Evolutionary conservation across 352 stramenopile species (phyloP).

Genomic region (Pythium dissotocum): DNA sequence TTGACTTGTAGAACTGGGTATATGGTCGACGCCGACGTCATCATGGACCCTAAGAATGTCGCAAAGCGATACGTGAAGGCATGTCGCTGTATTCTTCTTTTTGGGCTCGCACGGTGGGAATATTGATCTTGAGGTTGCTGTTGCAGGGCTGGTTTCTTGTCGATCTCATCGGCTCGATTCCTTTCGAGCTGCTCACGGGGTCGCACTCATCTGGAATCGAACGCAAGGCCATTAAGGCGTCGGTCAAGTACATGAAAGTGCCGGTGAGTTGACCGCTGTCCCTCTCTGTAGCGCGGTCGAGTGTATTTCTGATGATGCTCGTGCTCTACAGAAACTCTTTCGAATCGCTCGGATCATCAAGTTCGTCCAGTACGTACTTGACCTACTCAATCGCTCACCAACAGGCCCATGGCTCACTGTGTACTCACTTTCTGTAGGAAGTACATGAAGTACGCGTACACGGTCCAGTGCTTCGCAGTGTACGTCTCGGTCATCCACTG

Average conservation of each 20-base stretch:
- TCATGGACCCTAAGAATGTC: conserved; percentile 55
- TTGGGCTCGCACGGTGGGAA: not conserved
- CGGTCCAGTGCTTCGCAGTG: conserved; percentile 47
- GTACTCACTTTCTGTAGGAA: conserved; percentile 34
- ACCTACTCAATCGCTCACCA: not conserved
- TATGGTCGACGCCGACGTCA: conserved; percentile 47
- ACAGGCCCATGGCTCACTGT: not conserved
- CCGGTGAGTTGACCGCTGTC: conserved; percentile 31
- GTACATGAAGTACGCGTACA: conserved; percentile 66
- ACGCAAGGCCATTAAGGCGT: conserved; percentile 63
- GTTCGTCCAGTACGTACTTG: conserved; percentile 50
- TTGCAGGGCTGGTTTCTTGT: conserved; percentile 52
- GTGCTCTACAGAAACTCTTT: conserved; percentile 55
- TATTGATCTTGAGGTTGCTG: not conserved
- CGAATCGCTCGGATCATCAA: conserved; percentile 59
- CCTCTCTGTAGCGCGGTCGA: too few species aligned
- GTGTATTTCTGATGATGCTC: not conserved
- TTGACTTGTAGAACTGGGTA: conserved; percentile 50
- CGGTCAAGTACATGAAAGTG: conserved; percentile 64
- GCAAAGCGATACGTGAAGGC: conserved; percentile 50
- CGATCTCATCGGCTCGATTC: conserved; percentile 57
- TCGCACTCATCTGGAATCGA: conserved; percentile 38
- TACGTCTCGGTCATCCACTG: conserved; percentile 68
- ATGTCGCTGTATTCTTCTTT: conserved; percentile 1
- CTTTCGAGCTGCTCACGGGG: conserved; percentile 46